Conservation (phyloP, 352 stramenopile species). For the Blastocystis sp. region DNA sequence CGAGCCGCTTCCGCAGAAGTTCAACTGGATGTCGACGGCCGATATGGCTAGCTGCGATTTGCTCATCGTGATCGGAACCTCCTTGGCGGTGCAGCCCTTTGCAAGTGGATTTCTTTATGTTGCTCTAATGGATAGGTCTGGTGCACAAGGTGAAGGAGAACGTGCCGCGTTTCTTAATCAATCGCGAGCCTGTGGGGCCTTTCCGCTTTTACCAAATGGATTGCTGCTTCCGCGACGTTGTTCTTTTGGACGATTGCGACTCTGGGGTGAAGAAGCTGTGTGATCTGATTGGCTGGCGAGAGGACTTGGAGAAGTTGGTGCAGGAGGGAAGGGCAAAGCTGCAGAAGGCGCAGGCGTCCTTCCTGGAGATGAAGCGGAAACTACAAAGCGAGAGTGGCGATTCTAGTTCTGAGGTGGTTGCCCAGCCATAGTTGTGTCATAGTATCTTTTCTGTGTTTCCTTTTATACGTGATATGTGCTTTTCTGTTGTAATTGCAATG, state of each 20-base stretch:
- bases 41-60: slow-evolving; percentile 85
- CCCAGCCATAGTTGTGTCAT: slow-evolving; percentile 6
- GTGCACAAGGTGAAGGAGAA: slow-evolving; percentile 79
- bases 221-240: slow-evolving; percentile 77
- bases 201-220: slow-evolving; percentile 73
- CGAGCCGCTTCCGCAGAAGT: slow-evolving; percentile 83
- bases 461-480: not conserved
- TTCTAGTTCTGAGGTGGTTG: not conserved
- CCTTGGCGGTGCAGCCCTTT: slow-evolving; percentile 89
- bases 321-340: slow-evolving; percentile 63
- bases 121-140: slow-evolving; percentile 72
- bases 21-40: slow-evolving; percentile 78
- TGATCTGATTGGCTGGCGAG: slow-evolving; percentile 74
- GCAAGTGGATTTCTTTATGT: slow-evolving; percentile 72
- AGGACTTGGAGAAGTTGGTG: slow-evolving; percentile 61
- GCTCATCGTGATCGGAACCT: slow-evolving; percentile 95
- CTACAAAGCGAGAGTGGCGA: not conserved
- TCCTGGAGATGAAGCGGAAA: slow-evolving; percentile 55
- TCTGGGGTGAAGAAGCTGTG: slow-evolving; percentile 78
- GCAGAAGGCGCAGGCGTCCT: not conserved
- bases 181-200: slow-evolving; percentile 78
- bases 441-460: not conserved
- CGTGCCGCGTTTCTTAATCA: slow-evolving; percentile 83
- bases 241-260: slow-evolving; percentile 80
- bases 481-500: not conserved